Conservation (phyloP, 352 stramenopile genomes). For the Bremia lactucae region DNA sequence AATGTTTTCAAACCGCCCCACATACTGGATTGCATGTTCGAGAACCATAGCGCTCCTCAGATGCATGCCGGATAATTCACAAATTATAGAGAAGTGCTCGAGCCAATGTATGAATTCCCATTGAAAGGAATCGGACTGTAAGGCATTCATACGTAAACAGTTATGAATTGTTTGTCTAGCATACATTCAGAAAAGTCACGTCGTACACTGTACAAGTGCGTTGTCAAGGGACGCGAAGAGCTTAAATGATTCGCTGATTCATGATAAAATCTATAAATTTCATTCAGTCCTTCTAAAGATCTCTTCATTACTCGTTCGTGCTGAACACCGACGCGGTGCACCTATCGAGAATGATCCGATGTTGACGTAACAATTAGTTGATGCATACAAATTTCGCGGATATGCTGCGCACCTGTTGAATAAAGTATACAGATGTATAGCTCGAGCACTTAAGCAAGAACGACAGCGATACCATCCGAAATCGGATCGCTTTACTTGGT, state of each 20-base stretch:
- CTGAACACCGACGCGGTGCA: slow-evolving; percentile 53
- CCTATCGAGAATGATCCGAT: slow-evolving; percentile 8
- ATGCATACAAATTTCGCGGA: not conserved
- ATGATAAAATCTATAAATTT: slow-evolving; percentile 34
- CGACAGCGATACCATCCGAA: slow-evolving; percentile 37
- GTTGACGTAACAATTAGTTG: not conserved
- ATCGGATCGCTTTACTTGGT: slow-evolving; percentile 18
- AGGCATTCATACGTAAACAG: too few relatives aligned
- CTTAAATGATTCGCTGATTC: slow-evolving; percentile 17
- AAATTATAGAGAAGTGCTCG: slow-evolving; percentile 47
- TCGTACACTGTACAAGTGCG: slow-evolving; percentile 23
- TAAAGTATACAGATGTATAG: slow-evolving; percentile 46
- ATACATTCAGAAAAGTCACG: not conserved
- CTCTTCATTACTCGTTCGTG: slow-evolving; percentile 35
- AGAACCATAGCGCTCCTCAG: slow-evolving; percentile 30
- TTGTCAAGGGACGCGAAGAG: slow-evolving; percentile 4
- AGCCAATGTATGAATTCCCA: slow-evolving; percentile 52
- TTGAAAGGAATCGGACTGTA: slow-evolving; percentile 31
- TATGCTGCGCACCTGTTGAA: slow-evolving; percentile 63
- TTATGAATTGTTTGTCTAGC: slow-evolving; percentile 2
- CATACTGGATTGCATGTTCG: slow-evolving; percentile 27
- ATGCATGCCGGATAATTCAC: slow-evolving; percentile 19
- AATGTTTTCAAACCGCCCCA: slow-evolving; percentile 7
- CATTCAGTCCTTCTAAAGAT: slow-evolving; percentile 15
- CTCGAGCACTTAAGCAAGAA: slow-evolving; percentile 62